Evolutionary conservation across 2,329 filamentous ascomycete genomes (phyloP).

Genomic region (Ceratocystis cacaofunesta): DNA sequence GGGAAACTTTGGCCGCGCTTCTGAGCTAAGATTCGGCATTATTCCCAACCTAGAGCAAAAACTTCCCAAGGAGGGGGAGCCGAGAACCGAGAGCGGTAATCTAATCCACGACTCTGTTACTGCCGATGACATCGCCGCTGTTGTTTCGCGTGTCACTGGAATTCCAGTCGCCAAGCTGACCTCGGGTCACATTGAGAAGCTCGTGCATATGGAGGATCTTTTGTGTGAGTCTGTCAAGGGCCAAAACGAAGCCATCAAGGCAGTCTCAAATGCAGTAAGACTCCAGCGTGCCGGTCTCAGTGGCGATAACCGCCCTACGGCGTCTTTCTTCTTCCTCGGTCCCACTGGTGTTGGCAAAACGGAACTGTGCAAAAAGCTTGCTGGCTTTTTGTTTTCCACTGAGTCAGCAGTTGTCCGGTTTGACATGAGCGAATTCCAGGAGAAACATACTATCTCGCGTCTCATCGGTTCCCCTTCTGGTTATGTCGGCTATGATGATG

Average conservation of each 20-base stretch:
- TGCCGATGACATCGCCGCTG: slow-evolving; percentile 80
- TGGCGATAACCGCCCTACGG: slow-evolving; percentile 79
- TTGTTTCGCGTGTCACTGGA: slow-evolving; percentile 81
- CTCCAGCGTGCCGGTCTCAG: slow-evolving; percentile 86
- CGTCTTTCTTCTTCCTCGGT: slow-evolving; percentile 94
- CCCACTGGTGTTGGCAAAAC: slow-evolving; percentile 96
- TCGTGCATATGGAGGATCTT: slow-evolving; percentile 89
- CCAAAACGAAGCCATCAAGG: slow-evolving; percentile 83
- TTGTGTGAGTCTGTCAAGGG: slow-evolving; percentile 73
- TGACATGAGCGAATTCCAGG: slow-evolving; percentile 96
- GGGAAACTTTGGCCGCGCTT: slow-evolving; percentile 80
- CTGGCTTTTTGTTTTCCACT: slow-evolving; percentile 82
- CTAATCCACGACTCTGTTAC: slow-evolving; percentile 92
- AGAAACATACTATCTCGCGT: slow-evolving; percentile 88
- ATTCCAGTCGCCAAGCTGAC: slow-evolving; percentile 89
- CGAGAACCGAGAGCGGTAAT: slow-evolving; percentile 27
- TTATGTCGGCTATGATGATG: slow-evolving; percentile 93
- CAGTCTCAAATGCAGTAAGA: slow-evolving; percentile 82
- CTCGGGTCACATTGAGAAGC: slow-evolving; percentile 81
- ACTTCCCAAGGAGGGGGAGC: slow-evolving; percentile 58
- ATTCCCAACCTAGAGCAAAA: slow-evolving; percentile 71
- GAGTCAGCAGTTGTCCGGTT: slow-evolving; percentile 84
- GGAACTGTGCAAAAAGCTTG: slow-evolving; percentile 91
- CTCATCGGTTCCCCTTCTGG: slow-evolving; percentile 87
- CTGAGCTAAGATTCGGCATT: slow-evolving; percentile 73